phyloP scores from a whole-genome alignment of 202 grass and related monocot genomes.

The Panicum hallii region DNA sequence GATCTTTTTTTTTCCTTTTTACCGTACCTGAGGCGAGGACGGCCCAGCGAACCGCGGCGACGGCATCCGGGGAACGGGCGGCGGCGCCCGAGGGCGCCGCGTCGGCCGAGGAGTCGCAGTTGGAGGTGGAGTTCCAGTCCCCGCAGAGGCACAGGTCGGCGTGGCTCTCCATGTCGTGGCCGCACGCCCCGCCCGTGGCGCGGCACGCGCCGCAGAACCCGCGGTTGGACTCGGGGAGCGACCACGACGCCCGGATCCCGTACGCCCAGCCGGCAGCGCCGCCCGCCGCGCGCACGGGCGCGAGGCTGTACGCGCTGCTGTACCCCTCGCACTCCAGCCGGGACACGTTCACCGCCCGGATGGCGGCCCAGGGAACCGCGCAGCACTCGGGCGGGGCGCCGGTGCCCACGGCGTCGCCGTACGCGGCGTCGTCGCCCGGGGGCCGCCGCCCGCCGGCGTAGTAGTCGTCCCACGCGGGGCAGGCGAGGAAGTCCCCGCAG shows the following conservation, averaged over 20 bases:
- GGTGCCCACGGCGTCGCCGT: conserved; percentile 29
- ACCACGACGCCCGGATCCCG: conserved; percentile 66
- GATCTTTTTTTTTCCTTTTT: background rate
- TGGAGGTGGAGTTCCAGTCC: conserved; percentile 83
- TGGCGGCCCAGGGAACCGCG: conserved; percentile 67
- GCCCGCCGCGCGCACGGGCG: conserved; percentile 61
- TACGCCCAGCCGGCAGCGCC: conserved; percentile 73
- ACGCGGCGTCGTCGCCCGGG: conserved; percentile 32
- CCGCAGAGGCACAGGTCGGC: conserved; percentile 84
- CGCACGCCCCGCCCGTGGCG: conserved; percentile 90
- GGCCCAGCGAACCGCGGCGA: background rate
- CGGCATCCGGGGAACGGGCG: background rate
- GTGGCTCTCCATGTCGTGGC: conserved; percentile 63
- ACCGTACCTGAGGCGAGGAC: conserved; percentile 58
- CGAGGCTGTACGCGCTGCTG: conserved; percentile 93
- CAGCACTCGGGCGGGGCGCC: conserved; percentile 76
- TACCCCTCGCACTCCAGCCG: conserved; percentile 89
- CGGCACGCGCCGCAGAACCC: conserved; percentile 89
- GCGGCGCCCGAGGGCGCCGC: conserved; percentile 3
- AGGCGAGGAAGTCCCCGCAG: conserved; percentile 77
- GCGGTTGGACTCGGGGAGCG: conserved; percentile 70
- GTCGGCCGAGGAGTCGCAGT: conserved; percentile 78
- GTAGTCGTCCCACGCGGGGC: conserved; percentile 79
- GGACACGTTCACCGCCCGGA: conserved; percentile 80
- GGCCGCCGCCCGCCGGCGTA: conserved; percentile 8